Evolutionary conservation across 192 early-diverging fungal genomes (phyloP), one percentile per base, ranked within the genome.

Genomic region (Umbelopsis vinacea): DNA sequence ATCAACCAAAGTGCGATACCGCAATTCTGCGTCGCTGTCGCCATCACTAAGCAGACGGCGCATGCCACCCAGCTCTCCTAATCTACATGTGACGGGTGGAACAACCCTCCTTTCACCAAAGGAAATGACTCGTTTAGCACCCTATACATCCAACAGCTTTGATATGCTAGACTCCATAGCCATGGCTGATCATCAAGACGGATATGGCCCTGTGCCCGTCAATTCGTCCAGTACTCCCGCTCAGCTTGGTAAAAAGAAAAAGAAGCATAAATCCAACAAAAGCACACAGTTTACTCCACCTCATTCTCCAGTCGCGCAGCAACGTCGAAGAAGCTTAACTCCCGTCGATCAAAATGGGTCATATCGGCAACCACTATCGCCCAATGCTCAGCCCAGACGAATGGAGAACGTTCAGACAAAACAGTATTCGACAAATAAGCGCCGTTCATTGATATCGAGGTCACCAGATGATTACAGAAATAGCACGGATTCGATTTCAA

Each of bases 111-210:
- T 35, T 37, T 63, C 57, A 0, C 57, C 57, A 35, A 63, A 37
- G 5, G 57, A 63, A 11, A 17, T 12, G 14, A n/a, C 26, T 10
- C 57, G 57, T 17, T 11, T 63, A 2, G 57, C 57, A 35, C 12
- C 57, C 15, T 63, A 63, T 63, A 63, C 57, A 29, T 63, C 57
- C 12, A 63, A 63, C 14, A 63, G 57, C 57, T 63, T 63, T 37
- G 57, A 63, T 19, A 38, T 63, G 33, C 29, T 63, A 35, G 57
- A 63, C 15, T 35, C 3, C 2, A 3, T 35, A 0, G 26, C 4
- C 17, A 9, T 11, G 2, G 19, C 47, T n/a, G n/a, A 21, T 21
- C 0, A 63, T 17, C 17, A 22, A 26, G 33, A 63, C 17, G 26
- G 57, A 14, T n/a, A 17, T 2, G 33, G 24, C 7, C 57, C 57